Evolutionary conservation across 163 green algal genomes (phyloP), one percentile per base, ranked within the genome.

Genomic region (Picocystis sp.): DNA sequence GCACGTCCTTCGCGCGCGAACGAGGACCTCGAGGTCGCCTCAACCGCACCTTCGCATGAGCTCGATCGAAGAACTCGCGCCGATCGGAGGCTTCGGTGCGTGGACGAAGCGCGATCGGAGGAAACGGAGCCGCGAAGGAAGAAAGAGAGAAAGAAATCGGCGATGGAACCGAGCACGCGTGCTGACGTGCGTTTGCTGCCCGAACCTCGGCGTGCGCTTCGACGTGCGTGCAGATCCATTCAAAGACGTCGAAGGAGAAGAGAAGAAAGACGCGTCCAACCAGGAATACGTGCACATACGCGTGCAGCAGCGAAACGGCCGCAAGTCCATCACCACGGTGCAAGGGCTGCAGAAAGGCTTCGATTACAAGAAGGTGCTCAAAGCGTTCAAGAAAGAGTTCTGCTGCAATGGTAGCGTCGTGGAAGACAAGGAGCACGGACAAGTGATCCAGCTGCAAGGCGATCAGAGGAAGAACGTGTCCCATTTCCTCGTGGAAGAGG

Each of bases 311-410:
- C 71, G 91, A 53, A 99, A 99, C 81, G 91, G 91, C 53, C 82
- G 84, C 45, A 99, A 99, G 73, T 87, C 64, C 35, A 67, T 99
- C 77, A 99, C 91, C 2, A 99, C 91, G 3, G 80, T 99, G 68
- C 60, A 68, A 47, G 61, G 61, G 11, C 43, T 68, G 25, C 53
- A 68, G 21, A 44, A 45, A 24, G 57, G 58, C 15, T 95, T 92
- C 62, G 89, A 98, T 60, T 93, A 95, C 67, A 95, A 94, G 69
- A 94, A 95, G 61, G 81, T 99, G 9, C 66, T 99, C 14, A 99
- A 99, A 64, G 91, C 87, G 1, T 84, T 98, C 60, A 98, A 97
- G 78, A 99, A 99, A 64, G 89, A 97, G 66, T 98, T 96, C 61
- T 96, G 84, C 71, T 99, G 91, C 83, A 99, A 99, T 84, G 91